These are phyloP conservation scores for Globisporangium echinulatum DNA, from an alignment of 352 stramenopile species.

Conservation along the genomic window DNA sequence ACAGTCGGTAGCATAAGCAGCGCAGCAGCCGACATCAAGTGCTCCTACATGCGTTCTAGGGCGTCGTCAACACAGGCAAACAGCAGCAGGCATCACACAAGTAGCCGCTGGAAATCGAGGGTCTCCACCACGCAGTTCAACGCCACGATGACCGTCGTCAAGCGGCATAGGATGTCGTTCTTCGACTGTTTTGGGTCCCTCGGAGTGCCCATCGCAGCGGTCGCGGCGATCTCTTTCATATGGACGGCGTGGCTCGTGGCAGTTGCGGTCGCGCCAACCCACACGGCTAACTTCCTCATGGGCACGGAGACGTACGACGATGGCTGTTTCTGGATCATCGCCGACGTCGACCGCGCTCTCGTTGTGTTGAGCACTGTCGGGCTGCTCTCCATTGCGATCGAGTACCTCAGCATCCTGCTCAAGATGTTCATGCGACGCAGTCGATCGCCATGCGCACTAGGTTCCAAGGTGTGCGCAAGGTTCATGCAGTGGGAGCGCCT, in stretches of 20 bases:
- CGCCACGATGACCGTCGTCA: not conserved
- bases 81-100: too few species aligned
- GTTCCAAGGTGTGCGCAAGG: not conserved
- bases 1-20: too few species aligned
- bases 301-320: conserved; percentile 35
- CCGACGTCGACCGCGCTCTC: conserved; percentile 10
- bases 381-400: conserved; percentile 12
- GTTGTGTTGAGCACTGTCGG: conserved; percentile 8
- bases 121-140: not conserved
- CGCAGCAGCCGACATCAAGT: too few species aligned
- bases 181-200: conserved; percentile 15
- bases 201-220: conserved; percentile 11
- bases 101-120: too few species aligned
- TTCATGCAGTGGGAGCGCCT: not conserved
- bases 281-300: conserved; percentile 40
- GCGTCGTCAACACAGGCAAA: too few species aligned
- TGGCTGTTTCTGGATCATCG: conserved; percentile 40
- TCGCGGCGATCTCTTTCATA: conserved; percentile 13
- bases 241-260: conserved; percentile 32
- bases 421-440: conserved; percentile 19
- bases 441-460: not conserved
- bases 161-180: conserved; percentile 10
- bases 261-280: conserved; percentile 22
- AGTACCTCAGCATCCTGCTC: conserved; percentile 20
- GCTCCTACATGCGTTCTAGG: too few species aligned